Evolutionary conservation across 192 early-diverging fungal genomes (phyloP).

Genomic region (Chytriomyces sp.): DNA sequence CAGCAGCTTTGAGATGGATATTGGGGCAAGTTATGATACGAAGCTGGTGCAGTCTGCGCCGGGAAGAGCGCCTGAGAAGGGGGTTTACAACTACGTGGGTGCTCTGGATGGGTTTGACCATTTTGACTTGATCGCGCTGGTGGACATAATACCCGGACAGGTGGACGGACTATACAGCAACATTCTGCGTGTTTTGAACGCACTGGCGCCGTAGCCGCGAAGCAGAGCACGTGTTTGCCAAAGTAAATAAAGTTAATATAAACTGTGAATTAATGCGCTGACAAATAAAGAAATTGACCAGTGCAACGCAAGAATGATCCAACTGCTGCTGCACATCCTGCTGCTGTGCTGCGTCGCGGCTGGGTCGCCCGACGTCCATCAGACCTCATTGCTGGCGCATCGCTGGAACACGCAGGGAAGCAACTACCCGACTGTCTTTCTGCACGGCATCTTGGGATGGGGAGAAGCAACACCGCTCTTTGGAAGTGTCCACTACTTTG

Average conservation of each 20-base stretch:
- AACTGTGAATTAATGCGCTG: no score
- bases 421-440: conserved; percentile 36
- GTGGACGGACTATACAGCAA: conserved; percentile 23
- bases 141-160: conserved; percentile 29
- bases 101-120: conserved; percentile 16
- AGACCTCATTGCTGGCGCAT: no score
- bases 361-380: no score
- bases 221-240: neutral
- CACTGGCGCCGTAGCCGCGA: conserved; percentile 7
- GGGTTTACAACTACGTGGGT: conserved; percentile 21
- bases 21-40: neutral
- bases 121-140: neutral
- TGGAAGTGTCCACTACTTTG: conserved; percentile 28
- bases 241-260: no score
- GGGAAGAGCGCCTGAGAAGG: conserved; percentile 4
- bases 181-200: conserved; percentile 18
- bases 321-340: no score
- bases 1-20: conserved; percentile 25
- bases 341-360: no score
- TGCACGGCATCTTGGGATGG: conserved; percentile 37
- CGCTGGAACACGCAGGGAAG: conserved; percentile 27
- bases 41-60: neutral
- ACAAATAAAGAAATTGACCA: no score
- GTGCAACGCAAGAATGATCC: no score
- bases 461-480: conserved; percentile 25